Evolutionary conservation across 1,284 basidiomycete genomes (phyloP), one percentile per base, ranked within the genome.

Genomic region (Entoloma clypeatum): DNA sequence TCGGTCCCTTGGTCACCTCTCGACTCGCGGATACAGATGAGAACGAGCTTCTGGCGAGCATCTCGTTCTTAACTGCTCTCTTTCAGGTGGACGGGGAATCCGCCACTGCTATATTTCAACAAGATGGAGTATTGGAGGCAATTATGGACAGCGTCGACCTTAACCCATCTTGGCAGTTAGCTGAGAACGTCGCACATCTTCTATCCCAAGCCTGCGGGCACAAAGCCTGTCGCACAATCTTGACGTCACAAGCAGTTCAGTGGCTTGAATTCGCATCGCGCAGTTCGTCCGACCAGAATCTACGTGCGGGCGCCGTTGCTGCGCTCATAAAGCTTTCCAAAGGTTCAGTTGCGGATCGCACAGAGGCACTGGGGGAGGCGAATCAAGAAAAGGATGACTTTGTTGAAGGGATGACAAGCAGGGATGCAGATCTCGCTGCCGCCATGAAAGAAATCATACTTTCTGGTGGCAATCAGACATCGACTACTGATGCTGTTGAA

Each of bases 301-400:
- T 88, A 11, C 76, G 75, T 26, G 79, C 77, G 14, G 72, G 80
- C 4, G 79, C 84, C 7, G 79, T 81, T 1, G 79, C 90, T 17
- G 83, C 86, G 3, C 69, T 92, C 5, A 74, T 88, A 53, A 95
- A 94, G 61, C 63, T 90, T 18, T 77, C 77, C 9, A 74, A 79
- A 43, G 86, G 79, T 7, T 65, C 68, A 3, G 64, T 63, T 8
- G 53, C 65, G 1, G 80, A 83, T 56, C 62, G 68, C 13, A 57
- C 69, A 13, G 61, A 63, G 54, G 57, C 22, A 56, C 62, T 4
- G 55, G 62, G 10, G 52, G 55, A 22, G 48, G 58, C 18, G 51
- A 66, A 16, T 62, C 61, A 3, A 50, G 53, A 13, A 24, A 41
- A 33, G 39, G 29, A 30, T 24, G 16, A 16, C 5, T 35, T 33